These are phyloP conservation scores for Parietaria judaica DNA, from an alignment of 306 rosid species.

Conservation along the genomic window DNA sequence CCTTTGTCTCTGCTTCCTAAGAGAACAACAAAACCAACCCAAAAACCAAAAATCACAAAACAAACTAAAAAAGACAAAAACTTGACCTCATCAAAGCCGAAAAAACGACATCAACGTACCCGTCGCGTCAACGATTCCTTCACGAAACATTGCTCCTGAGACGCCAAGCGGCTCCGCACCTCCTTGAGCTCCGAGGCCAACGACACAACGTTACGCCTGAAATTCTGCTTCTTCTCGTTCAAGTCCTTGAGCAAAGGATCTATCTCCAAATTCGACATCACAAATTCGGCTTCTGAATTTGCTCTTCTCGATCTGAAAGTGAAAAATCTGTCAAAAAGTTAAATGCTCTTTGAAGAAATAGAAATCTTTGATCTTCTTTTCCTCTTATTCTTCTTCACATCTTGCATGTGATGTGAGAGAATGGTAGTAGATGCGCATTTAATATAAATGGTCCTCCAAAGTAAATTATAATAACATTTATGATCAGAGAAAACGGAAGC, in stretches of 20 bases:
- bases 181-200: constrained; percentile 87
- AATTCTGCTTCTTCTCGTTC: constrained; percentile 79
- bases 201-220: constrained; percentile 81
- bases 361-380: constrained; percentile 22
- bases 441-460: constrained; percentile 23
- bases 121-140: constrained; percentile 69
- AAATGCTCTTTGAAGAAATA: constrained; percentile 11
- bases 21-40: constrained; percentile 12
- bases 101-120: constrained; percentile 35
- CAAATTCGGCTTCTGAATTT: constrained; percentile 13
- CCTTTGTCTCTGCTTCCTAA: constrained; percentile 80
- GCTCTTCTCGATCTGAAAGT: background rate
- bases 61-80: constrained; percentile 10
- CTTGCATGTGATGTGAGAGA: constrained; percentile 42
- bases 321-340: constrained; percentile 7
- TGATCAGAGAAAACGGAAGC: constrained; percentile 12
- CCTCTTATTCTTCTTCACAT: constrained; percentile 2
- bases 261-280: constrained; percentile 54
- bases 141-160: constrained; percentile 67
- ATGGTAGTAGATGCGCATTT: constrained; percentile 35
- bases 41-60: constrained; percentile 10
- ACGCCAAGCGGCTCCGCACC: constrained; percentile 63
- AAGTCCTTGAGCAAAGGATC: constrained; percentile 82
- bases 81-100: constrained; percentile 7
- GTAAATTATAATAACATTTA: background rate